Conservation (phyloP, 805 yeast genomes). For the Wickerhamomyces queroliae region DNA sequence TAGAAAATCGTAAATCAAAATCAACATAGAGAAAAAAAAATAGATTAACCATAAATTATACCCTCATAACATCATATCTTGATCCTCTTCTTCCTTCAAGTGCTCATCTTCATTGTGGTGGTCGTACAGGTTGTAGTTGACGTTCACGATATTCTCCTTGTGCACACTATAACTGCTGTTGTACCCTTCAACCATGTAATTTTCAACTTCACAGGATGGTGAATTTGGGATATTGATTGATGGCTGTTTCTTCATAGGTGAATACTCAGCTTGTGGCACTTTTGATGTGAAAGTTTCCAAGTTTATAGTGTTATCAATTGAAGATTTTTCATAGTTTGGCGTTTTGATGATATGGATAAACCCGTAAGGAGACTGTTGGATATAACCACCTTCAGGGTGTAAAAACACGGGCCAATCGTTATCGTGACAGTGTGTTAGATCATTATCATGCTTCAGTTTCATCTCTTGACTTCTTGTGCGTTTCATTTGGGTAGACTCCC, state of each 20-base stretch:
- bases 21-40: not conserved
- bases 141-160: constrained; percentile 19
- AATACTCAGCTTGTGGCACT: not conserved
- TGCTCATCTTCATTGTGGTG: constrained; percentile 18
- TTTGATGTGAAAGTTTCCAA: constrained; percentile 8
- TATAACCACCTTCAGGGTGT: constrained; percentile 17
- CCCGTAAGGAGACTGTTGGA: constrained; percentile 23
- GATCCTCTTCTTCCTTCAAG: constrained; percentile 12
- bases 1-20: not conserved
- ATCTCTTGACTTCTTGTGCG: not conserved
- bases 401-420: constrained; percentile 19
- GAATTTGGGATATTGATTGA: constrained; percentile 7
- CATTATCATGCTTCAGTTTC: constrained; percentile 14
- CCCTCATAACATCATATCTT: constrained; percentile 15
- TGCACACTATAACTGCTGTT: constrained; percentile 19
- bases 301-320: constrained; percentile 11
- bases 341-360: constrained; percentile 14
- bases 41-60: too few relatives aligned
- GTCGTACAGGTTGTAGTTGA: constrained; percentile 21
- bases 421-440: not conserved
- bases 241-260: not conserved
- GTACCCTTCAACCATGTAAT: constrained; percentile 23
- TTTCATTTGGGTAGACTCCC: constrained; percentile 25
- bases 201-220: constrained; percentile 19
- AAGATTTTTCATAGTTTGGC: constrained; percentile 14